Evolutionary conservation across 2,329 filamentous ascomycete species (phyloP), one percentile per base, ranked within the genome.

Genomic region (Nectriaceae sp.): DNA sequence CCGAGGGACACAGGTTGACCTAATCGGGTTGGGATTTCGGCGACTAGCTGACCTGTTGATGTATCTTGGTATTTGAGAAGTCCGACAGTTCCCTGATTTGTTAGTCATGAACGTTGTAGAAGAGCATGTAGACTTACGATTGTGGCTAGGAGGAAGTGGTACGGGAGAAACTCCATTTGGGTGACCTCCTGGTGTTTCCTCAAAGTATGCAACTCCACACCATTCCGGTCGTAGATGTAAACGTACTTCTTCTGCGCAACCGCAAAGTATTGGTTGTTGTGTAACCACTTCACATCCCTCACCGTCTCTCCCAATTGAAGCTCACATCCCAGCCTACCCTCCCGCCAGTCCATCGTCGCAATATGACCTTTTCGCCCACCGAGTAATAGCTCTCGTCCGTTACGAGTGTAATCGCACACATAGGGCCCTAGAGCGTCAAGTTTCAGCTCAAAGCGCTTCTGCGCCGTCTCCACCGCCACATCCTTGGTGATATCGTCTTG

Each of bases 211-310:
- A 99, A 74, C 73, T 99, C 94, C 18, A 97, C 89, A 43, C 94
- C 94, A 47, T 89, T 83, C 48, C 84, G 79, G 64, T 97, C 94
- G 75, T 99, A 99, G 56, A 99, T 97, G 74, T 96, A 99, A 55
- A 94, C 89, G 60, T 94, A 88, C 72, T 93, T 94, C 77, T 96
- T 97, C 72, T 99, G 93, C 38, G 94, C 91, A 11, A 96, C 90
- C 1, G 93, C 93, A 71, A 97, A 97, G 71, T 84, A 88, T 60
- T 96, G 90, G 68, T 94, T 92, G 68, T 96, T 96, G 73, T 97
- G 91, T 61, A 97, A 78, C 89, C 91, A 99, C 65, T 86, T 87
- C 21, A 88, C 87, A 71, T 97, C 93, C 44, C 93, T 80, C 11
- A 97, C 80, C 1, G 91, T 97, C 75, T 99, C 94, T 42, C 86